Base-by-base conservation (phyloP, 2,329 filamentous ascomycete species). In the Aspergillus brasiliensis region DNA sequence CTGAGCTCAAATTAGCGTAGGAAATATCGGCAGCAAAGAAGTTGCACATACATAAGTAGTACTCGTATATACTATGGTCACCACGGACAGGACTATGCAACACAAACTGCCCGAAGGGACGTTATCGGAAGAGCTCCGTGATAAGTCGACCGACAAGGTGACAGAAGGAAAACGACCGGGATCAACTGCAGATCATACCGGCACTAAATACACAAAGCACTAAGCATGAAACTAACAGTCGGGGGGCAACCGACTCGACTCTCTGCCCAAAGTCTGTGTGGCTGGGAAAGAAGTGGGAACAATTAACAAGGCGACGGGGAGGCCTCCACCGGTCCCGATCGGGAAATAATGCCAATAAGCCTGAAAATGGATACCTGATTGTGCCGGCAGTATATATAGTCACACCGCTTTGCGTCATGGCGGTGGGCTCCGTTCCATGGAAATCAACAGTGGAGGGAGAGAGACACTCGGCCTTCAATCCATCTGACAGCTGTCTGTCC, bases 181-280 rank as follows among this genome's bases (percentile, higher is more conserved):
- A 49, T 49, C 46, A 49, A 49, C 46, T 49, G 46, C 46, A 49
- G 46, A 31, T 49, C 27, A 49, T 28, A 28, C 13, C 46, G 25
- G 46, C 25, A 28, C 23, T 49, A 49, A 49, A 49, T 28, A 49
- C 10, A 27, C 25, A 8, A n/a, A 25, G 46, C 46, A 31, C 46
- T 31, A 28, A 49, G 27, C n/a, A 49, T 7, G 5, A 23, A 48
- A 27, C 44, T 42, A 27, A 27, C 3, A 5, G 44, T 17, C 25
- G 25, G 46, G 46, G 25, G 46, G 46, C 23, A 49, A 49, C 25
- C 27, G 28, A 49, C 31, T 13, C 28, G 11, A 11, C 31, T 34
- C 31, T 34, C 31, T 15, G 31, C 31, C 31, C 31, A 34, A 34
- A 34, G 31, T 13, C 10, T 31, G 46, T 27, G 46, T 49, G 46